Evolutionary conservation across 306 rosid species (phyloP).

Genomic region (Abrus pulchellus): DNA sequence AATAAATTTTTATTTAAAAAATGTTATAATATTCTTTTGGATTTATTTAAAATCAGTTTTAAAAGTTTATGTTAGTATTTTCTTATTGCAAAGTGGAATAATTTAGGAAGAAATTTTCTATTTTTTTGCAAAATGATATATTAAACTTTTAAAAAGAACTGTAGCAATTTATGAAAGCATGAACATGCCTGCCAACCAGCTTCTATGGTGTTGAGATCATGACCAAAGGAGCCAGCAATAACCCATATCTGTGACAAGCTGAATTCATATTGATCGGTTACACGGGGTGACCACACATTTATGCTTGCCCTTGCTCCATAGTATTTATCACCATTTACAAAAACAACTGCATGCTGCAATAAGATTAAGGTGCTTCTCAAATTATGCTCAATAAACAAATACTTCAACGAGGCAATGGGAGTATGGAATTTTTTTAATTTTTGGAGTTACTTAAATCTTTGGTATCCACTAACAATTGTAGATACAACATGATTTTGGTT

Average conservation of each 20-base stretch:
- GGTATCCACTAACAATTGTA: background rate
- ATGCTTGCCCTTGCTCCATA: conserved; percentile 94
- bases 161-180: background rate
- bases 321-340: conserved; percentile 93
- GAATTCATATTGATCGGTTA: conserved; percentile 82
- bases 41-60: too few relatives aligned
- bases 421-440: too few relatives aligned
- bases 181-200: conserved; percentile 99
- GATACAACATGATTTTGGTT: conserved; percentile 37
- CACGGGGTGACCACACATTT: conserved; percentile 88
- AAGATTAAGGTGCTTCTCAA: conserved; percentile 3
- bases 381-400: background rate
- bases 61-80: too few relatives aligned
- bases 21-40: too few relatives aligned
- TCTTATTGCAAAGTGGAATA: too few relatives aligned
- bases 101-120: too few relatives aligned
- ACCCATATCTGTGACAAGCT: conserved; percentile 98
- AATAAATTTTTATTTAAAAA: too few relatives aligned
- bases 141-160: too few relatives aligned
- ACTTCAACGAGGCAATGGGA: background rate
- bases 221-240: conserved; percentile 91
- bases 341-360: conserved; percentile 94
- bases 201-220: conserved; percentile 94
- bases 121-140: too few relatives aligned
- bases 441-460: background rate